Evolutionary conservation across 352 stramenopile genomes (phyloP).

Genomic region (Globisporangium abappressorium): DNA sequence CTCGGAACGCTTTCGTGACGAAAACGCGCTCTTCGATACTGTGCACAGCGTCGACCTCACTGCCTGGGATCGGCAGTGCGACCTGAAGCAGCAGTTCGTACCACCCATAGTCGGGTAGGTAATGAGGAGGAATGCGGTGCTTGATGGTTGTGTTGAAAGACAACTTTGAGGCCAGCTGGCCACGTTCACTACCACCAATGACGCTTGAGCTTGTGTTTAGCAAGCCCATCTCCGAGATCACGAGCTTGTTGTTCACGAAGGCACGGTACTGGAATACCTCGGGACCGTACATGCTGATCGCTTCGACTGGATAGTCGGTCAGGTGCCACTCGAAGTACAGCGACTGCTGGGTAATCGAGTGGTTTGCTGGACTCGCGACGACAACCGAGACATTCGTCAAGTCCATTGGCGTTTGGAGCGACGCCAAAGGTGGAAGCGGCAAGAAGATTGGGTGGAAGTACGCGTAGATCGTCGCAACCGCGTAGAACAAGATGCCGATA

Average conservation of each 20-base stretch:
- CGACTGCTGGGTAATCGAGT: constrained; percentile 18
- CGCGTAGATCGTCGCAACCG: constrained; percentile 38
- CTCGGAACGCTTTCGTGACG: constrained; percentile 20
- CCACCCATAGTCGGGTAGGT: constrained; percentile 7
- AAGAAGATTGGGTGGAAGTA: constrained; percentile 36
- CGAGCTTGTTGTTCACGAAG: constrained; percentile 29
- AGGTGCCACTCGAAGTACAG: constrained; percentile 39
- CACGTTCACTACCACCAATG: constrained; percentile 3
- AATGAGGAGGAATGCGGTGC: constrained; percentile 17
- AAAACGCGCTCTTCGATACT: constrained; percentile 24
- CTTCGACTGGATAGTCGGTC: constrained; percentile 31
- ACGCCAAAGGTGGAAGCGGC: constrained; percentile 31
- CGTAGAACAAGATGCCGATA: constrained; percentile 32
- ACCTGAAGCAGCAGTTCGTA: constrained; percentile 38
- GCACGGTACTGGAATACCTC: constrained; percentile 48
- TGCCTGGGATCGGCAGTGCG: constrained; percentile 32
- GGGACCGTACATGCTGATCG: constrained; percentile 32
- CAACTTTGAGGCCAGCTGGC: background rate
- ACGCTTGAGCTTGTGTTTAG: constrained; percentile 16
- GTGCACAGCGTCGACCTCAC: constrained; percentile 26
- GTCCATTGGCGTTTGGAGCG: constrained; percentile 36
- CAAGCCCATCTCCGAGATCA: constrained; percentile 39
- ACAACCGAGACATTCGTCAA: constrained; percentile 42
- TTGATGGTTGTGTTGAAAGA: constrained; percentile 19
- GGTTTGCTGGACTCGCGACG: constrained; percentile 29